Evolutionary conservation across 202 grass and related monocot species (phyloP).

Genomic region (Setaria viridis): DNA sequence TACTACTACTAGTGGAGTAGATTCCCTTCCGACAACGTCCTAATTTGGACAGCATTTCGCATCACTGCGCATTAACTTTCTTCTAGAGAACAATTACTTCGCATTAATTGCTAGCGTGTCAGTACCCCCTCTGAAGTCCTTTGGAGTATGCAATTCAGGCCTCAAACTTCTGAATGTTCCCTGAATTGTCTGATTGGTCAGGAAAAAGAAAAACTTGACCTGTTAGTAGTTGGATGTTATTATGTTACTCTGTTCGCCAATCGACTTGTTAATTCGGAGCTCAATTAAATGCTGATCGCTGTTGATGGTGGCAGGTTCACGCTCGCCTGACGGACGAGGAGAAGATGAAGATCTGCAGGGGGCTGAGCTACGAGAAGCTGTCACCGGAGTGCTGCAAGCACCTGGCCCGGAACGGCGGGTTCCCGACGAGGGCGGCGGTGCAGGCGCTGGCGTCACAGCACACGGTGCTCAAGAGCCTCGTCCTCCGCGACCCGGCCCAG

Average conservation of each 20-base stretch:
- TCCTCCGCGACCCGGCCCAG: constrained; percentile 59
- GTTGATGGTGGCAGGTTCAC: constrained; percentile 62
- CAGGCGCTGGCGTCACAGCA: constrained; percentile 90
- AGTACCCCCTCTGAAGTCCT: constrained; percentile 21
- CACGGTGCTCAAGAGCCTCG: constrained; percentile 70
- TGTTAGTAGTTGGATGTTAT: not conserved
- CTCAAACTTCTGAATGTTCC: constrained; percentile 35
- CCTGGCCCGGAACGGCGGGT: constrained; percentile 67
- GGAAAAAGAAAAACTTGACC: not conserved
- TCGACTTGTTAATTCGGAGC: not conserved
- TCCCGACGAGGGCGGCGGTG: constrained; percentile 83
- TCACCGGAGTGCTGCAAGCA: constrained; percentile 88
- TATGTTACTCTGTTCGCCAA: not conserved
- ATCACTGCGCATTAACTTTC: constrained; percentile 10
- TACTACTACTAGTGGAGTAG: not conserved
- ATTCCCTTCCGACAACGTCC: constrained; percentile 12
- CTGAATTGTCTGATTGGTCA: constrained; percentile 34
- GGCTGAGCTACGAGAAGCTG: constrained; percentile 90
- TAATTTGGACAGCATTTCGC: constrained; percentile 38
- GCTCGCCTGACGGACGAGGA: constrained; percentile 67
- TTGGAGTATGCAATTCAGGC: constrained; percentile 18
- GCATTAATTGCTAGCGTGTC: constrained; percentile 41
- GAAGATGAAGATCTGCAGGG: constrained; percentile 87
- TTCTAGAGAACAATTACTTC: not conserved
- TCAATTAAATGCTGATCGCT: not conserved